phyloP scores from a whole-genome alignment of 805 yeast genomes.

The Starmerella etchellsii region DNA sequence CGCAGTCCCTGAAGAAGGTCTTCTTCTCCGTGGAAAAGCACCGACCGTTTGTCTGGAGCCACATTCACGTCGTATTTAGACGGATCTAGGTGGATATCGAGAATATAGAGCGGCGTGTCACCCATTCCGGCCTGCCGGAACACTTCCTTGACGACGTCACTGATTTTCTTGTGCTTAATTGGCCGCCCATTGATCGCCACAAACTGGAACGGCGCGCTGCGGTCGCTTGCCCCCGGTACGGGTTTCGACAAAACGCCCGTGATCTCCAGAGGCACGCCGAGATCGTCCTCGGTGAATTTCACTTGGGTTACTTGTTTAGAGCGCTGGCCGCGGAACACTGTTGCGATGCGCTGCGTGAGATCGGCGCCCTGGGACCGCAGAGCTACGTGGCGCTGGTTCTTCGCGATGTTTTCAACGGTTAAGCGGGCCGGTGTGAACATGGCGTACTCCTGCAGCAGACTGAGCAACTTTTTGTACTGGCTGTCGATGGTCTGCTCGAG shows the following conservation, averaged over 20 bases:
- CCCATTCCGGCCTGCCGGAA: conserved; percentile 58
- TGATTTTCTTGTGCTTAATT: conserved; percentile 40
- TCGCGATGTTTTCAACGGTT: conserved; percentile 40
- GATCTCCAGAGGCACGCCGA: background rate
- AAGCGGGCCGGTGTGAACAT: conserved; percentile 51
- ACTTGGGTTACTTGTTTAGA: conserved; percentile 45
- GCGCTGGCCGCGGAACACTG: conserved; percentile 59
- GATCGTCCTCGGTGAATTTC: conserved; percentile 23
- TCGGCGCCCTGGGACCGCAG: conserved; percentile 36
- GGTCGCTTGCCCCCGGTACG: conserved; percentile 67
- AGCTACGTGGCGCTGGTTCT: conserved; percentile 7
- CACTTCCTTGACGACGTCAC: conserved; percentile 54
- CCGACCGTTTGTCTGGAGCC: conserved; percentile 76
- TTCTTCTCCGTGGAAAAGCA: conserved; percentile 55
- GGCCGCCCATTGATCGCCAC: conserved; percentile 70
- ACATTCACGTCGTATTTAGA: conserved; percentile 59
- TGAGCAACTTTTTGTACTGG: conserved; percentile 60
- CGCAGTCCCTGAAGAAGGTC: conserved; percentile 44
- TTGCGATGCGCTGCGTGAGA: conserved; percentile 41
- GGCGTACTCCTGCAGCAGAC: conserved; percentile 53
- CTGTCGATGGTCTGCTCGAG: conserved; percentile 51
- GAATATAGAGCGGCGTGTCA: conserved; percentile 58
- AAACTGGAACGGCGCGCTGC: conserved; percentile 61
- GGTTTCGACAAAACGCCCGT: conserved; percentile 61
- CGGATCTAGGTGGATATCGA: conserved; percentile 46